Evolutionary conservation across 2,329 filamentous ascomycete genomes (phyloP).

Genomic region (Colletotrichum plurivorum): DNA sequence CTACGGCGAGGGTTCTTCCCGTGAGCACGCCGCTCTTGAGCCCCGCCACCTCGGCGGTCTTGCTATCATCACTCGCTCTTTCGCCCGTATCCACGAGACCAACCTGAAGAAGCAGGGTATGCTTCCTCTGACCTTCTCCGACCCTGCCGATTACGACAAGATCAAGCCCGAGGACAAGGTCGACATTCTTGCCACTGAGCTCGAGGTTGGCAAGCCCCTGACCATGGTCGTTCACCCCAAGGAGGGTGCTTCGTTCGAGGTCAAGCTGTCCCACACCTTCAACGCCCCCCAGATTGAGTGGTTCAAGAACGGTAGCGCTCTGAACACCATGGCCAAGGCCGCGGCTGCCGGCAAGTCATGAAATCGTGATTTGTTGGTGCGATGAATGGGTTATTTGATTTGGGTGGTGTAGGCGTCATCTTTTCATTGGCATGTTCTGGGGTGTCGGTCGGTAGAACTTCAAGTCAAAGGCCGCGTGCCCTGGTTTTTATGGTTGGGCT

Average conservation of each 20-base stretch:
- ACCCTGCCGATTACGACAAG: conserved; percentile 98
- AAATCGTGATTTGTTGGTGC: conserved; percentile 33
- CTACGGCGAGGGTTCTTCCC: conserved; percentile 97
- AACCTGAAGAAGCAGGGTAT: conserved; percentile 99
- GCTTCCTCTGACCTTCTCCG: conserved; percentile 95
- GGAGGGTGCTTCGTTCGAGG: conserved; percentile 82
- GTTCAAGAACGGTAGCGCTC: conserved; percentile 97
- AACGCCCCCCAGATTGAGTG: conserved; percentile 98
- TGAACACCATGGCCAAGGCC: conserved; percentile 97
- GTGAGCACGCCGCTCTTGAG: conserved; percentile 98
- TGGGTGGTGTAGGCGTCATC: conserved; percentile 50
- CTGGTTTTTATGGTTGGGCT: conserved; percentile 35
- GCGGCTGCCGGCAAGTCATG: conserved; percentile 49
- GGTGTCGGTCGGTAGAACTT: conserved; percentile 37
- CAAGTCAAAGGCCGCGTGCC: conserved; percentile 34
- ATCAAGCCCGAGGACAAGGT: conserved; percentile 93
- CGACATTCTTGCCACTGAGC: conserved; percentile 88
- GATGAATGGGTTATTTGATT: conserved; percentile 31
- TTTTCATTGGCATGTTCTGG: conserved; percentile 33
- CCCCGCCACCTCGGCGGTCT: conserved; percentile 96
- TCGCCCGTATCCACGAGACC: conserved; percentile 99
- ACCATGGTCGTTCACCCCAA: conserved; percentile 94
- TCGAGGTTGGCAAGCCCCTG: conserved; percentile 93
- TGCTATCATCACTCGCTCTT: conserved; percentile 94
- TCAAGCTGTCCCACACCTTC: conserved; percentile 94